A percentile compares a stretch with the other conserved stretches of the same genome.
Evolutionary conservation across 2,329 filamentous ascomycete species (phyloP).

Genomic region (Apiospora phragmitis): DNA sequence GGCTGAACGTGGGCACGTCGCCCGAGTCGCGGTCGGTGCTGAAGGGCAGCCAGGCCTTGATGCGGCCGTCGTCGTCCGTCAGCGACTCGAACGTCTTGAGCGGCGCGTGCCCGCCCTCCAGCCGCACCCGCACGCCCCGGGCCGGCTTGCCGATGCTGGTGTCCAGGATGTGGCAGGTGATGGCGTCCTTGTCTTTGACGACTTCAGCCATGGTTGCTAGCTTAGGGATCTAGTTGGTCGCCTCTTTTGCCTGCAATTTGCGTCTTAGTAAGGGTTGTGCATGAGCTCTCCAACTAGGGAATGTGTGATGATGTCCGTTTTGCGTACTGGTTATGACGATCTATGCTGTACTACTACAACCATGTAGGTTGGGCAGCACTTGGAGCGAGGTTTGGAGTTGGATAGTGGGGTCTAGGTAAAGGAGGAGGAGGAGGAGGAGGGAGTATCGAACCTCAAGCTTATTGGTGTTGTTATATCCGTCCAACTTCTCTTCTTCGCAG

Average conservation of each 20-base stretch:
- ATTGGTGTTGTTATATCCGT: neutral
- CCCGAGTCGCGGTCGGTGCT: conserved; percentile 50
- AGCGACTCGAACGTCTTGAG: conserved; percentile 60
- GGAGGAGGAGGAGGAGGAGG: neutral
- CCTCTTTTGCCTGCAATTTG: neutral
- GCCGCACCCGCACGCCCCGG: conserved; percentile 63
- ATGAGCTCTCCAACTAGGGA: neutral
- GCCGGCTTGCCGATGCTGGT: conserved; percentile 74
- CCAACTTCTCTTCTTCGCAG: neutral
- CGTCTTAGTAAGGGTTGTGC: neutral
- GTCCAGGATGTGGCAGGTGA: conserved; percentile 87
- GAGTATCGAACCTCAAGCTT: neutral
- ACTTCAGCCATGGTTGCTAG: conserved; percentile 24
- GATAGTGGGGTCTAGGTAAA: neutral
- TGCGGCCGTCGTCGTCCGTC: conserved; percentile 76
- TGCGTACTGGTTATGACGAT: neutral
- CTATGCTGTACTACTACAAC: neutral
- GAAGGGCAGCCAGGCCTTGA: conserved; percentile 67
- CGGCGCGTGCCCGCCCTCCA: conserved; percentile 45
- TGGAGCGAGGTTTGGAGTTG: neutral
- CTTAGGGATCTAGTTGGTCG: neutral
- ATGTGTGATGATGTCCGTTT: neutral
- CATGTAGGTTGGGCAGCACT: neutral
- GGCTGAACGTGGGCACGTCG: conserved; percentile 58
- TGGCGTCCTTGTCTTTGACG: conserved; percentile 55